Percentiles rank a stretch among this genome's conserved stretches.
Conservation (phyloP, 768 basidiomycete species). For the Cyclocybe cylindracea region DNA sequence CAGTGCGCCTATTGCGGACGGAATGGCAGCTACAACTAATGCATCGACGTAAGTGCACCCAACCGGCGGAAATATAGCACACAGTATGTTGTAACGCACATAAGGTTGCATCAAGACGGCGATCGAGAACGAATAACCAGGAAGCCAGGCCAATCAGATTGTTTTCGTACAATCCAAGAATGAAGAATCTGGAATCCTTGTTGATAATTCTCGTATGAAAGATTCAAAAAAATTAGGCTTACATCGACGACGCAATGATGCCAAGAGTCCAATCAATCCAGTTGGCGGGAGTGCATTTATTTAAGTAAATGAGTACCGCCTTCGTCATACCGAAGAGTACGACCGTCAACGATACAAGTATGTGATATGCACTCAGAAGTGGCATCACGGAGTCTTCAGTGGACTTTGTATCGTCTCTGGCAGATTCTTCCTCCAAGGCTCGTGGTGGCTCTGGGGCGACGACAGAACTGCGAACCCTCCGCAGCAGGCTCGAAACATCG, state of each 20-base stretch:
- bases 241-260: not conserved
- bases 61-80: no score
- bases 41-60: no score
- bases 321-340: not conserved
- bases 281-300: not conserved
- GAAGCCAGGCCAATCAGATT: not conserved
- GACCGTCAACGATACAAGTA: not conserved
- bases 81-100: no score
- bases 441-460: not conserved
- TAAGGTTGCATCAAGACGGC: no score
- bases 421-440: not conserved
- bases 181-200: not conserved
- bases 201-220: not conserved
- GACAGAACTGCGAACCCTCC: not conserved
- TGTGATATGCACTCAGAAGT: not conserved
- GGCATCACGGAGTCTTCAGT: not conserved
- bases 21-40: no score
- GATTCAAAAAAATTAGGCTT: not conserved
- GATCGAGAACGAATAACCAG: not conserved
- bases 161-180: constrained; percentile 5
- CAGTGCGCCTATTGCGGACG: no score
- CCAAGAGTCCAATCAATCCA: not conserved
- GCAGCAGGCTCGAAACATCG: not conserved
- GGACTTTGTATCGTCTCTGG: not conserved
- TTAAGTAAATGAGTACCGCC: not conserved